Conservation (phyloP, 2,329 filamentous ascomycete genomes). For the Beauveria asiatica region DNA sequence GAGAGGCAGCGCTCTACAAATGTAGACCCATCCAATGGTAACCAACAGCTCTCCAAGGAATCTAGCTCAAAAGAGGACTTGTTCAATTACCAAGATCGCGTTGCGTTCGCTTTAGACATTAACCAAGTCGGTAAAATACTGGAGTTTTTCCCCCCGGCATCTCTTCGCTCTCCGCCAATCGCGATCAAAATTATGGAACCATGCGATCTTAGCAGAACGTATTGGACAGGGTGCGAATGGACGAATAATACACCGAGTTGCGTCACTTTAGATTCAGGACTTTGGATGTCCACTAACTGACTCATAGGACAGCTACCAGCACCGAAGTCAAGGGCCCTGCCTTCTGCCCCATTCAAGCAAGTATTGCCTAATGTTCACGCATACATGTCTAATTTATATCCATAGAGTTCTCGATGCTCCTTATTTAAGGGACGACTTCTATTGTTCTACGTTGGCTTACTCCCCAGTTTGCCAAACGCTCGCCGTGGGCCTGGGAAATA, state of each 20-base stretch:
- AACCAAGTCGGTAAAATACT: constrained; percentile 61
- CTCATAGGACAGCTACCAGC: background rate
- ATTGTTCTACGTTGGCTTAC: constrained; percentile 86
- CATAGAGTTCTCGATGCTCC: constrained; percentile 76
- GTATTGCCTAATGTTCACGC: constrained; percentile 18
- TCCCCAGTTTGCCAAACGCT: constrained; percentile 65
- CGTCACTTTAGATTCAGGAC: constrained; percentile 14
- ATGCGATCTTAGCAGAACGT: constrained; percentile 13
- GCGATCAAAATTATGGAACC: background rate
- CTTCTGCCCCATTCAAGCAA: constrained; percentile 70
- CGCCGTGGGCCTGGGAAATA: constrained; percentile 71
- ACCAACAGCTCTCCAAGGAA: constrained; percentile 52
- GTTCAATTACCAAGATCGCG: constrained; percentile 61
- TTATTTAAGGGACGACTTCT: constrained; percentile 86
- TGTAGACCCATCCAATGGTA: background rate
- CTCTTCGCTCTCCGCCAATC: background rate
- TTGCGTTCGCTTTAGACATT: constrained; percentile 76
- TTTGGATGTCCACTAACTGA: background rate
- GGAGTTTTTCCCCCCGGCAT: constrained; percentile 31
- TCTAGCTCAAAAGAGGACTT: constrained; percentile 48
- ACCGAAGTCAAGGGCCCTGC: constrained; percentile 38
- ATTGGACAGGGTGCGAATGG: constrained; percentile 21
- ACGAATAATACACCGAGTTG: constrained; percentile 12
- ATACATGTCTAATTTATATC: background rate
- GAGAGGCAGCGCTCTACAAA: background rate